Conservation (phyloP, 495 filamentous ascomycete genomes). For the Penicillium alfredii region DNA sequence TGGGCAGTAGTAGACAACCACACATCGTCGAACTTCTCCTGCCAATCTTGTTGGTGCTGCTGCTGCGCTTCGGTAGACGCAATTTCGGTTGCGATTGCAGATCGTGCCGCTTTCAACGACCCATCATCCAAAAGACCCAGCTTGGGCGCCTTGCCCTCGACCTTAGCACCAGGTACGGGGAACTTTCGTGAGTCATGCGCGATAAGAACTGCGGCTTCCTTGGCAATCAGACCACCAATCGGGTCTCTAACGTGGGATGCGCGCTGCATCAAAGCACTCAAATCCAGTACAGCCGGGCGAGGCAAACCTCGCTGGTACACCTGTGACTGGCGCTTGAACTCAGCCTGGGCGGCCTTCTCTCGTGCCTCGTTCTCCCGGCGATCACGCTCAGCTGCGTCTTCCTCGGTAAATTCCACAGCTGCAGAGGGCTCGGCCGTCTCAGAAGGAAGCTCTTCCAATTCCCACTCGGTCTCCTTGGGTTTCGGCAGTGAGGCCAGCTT, state of each 20-base stretch:
- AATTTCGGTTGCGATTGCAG: slow-evolving; percentile 69
- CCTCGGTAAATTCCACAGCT: slow-evolving; percentile 53
- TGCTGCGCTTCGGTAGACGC: slow-evolving; percentile 41
- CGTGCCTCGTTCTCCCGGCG: slow-evolving; percentile 59
- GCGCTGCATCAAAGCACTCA: slow-evolving; percentile 58
- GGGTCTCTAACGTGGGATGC: slow-evolving; percentile 50
- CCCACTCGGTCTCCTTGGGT: slow-evolving; percentile 86
- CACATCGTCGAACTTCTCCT: slow-evolving; percentile 52
- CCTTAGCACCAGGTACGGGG: slow-evolving; percentile 58
- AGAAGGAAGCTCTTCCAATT: slow-evolving; percentile 80
- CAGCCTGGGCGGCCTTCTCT: slow-evolving; percentile 66
- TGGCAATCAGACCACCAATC: slow-evolving; percentile 57
- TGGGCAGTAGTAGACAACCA: slow-evolving; percentile 61
- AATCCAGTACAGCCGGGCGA: slow-evolving; percentile 66
- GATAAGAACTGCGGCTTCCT: slow-evolving; percentile 72
- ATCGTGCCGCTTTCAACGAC: slow-evolving; percentile 63
- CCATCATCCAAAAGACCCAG: slow-evolving; percentile 66
- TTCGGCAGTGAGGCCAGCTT: slow-evolving; percentile 81
- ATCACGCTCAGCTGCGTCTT: slow-evolving; percentile 83
- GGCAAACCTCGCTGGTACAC: slow-evolving; percentile 82
- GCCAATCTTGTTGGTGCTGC: slow-evolving; percentile 46
- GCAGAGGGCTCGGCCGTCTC: slow-evolving; percentile 61
- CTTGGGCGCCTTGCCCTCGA: slow-evolving; percentile 53
- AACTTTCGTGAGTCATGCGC: slow-evolving; percentile 73
- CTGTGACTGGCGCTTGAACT: slow-evolving; percentile 79